Base-by-base conservation (phyloP, 2,329 filamentous ascomycete species). In the Triangularia setosa region DNA sequence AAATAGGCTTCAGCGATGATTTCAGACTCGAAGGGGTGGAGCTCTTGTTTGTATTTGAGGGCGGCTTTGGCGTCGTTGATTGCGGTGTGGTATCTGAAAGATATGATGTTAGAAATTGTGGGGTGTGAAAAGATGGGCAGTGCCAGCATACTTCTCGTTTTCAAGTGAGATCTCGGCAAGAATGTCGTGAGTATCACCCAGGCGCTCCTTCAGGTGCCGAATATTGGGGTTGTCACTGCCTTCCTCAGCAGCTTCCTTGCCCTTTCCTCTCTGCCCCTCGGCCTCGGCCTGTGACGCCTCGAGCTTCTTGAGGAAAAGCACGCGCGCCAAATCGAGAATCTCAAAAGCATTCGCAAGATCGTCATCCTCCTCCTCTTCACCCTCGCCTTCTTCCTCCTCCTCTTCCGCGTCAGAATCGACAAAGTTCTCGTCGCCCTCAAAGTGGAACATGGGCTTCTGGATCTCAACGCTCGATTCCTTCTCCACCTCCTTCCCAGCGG, bases 111-210 rank as follows among this genome's bases (percentile, higher is more conserved):
- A 66, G 67, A 57, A 61, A 60, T 62, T 57, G 56, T 60, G 6
- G 30, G 3, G 7, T n/a, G 62, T 27, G 57, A 61, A 59, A 55
- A 48, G 30, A 48, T 57, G 53, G 61, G 56, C 44, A 58, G 44
- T 3, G 12, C 16, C 9, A 53, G 67, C 76, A 65, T 79, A 88
- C 80, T 90, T 89, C 78, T 98, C 95, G 70, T 95, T 97, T 79
- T 99, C 95, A 27, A 99, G 83, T n/a, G 91, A 96, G 67, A 99
- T 97, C 78, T 99, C 95, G 9, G 93, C 91, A 67, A 98, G 90
- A 63, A 97, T 85, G 75, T 97, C 93, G 75, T 97, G 92, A 8
- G 92, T 96, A 74, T 99, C 95, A 66, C 92, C 92, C 33, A 98
- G 84, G 63, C 92, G 88, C 77, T 96, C 92, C 77, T 93, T 93